These are phyloP conservation scores for Podila clonocystis DNA, from an alignment of 192 early-diverging fungal genomes.

Conservation along the genomic window DNA sequence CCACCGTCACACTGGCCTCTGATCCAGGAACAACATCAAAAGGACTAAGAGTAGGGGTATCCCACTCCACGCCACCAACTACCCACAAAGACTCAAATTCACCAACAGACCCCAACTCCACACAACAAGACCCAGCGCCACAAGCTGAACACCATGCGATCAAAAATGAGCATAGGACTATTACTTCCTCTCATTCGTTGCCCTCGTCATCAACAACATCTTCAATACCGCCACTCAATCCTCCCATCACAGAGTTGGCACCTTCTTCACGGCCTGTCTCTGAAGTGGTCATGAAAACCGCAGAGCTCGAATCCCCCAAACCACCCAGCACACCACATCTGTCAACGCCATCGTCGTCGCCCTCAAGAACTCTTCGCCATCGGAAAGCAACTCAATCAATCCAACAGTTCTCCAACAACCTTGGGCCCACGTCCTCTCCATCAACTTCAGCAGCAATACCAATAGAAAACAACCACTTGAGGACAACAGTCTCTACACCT, in stretches of 20 bases:
- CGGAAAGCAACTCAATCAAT: conserved; percentile 15
- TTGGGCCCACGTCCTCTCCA: background rate
- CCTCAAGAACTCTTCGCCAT: conserved; percentile 12
- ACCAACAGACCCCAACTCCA: background rate
- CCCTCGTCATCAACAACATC: background rate
- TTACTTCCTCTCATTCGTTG: background rate
- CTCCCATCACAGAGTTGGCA: background rate
- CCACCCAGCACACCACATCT: conserved; percentile 1
- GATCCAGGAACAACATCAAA: no score
- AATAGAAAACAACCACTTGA: background rate
- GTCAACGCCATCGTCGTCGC: background rate
- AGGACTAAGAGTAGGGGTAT: no score
- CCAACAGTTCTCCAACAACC: background rate
- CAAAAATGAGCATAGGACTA: background rate
- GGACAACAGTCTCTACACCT: no score
- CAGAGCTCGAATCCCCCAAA: conserved; percentile 6
- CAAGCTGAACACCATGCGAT: no score
- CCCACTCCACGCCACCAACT: no score
- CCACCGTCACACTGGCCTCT: no score
- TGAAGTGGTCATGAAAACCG: conserved; percentile 28
- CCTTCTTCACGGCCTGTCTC: background rate
- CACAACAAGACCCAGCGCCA: background rate
- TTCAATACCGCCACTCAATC: background rate
- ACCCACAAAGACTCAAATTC: no score
- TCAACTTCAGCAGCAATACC: background rate